These are phyloP conservation scores for Fusarium sp. DNA, from an alignment of 2,329 filamentous ascomycete species.

Conservation along the genomic window DNA sequence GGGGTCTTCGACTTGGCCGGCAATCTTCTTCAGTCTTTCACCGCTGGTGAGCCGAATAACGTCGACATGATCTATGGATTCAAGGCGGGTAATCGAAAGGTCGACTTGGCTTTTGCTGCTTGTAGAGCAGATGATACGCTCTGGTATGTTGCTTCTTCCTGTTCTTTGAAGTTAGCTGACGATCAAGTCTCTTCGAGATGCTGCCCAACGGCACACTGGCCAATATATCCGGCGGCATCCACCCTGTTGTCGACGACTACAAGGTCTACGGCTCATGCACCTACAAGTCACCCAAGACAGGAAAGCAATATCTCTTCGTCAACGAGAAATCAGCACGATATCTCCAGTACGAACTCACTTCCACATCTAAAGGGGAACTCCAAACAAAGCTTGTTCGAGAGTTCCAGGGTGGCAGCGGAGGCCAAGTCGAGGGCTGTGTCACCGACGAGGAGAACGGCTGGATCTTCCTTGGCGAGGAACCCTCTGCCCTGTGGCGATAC, in stretches of 20 bases:
- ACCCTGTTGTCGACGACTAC: conserved; percentile 57
- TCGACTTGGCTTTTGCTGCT: conserved; percentile 61
- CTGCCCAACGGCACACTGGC: conserved; percentile 55
- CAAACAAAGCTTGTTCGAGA: conserved; percentile 59
- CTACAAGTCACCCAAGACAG: conserved; percentile 57
- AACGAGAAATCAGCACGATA: conserved; percentile 64
- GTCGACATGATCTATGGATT: conserved; percentile 64
- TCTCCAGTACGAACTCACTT: conserved; percentile 61
- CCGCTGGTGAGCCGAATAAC: conserved; percentile 61
- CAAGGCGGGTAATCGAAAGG: conserved; percentile 51
- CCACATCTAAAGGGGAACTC: conserved; percentile 52
- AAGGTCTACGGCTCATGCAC: conserved; percentile 62
- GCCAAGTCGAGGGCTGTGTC: conserved; percentile 65
- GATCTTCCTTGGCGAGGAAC: conserved; percentile 63
- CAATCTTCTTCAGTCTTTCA: conserved; percentile 56
- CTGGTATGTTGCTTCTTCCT: conserved; percentile 50
- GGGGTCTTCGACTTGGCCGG: conserved; percentile 60
- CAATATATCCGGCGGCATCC: conserved; percentile 55
- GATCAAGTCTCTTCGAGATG: conserved; percentile 58
- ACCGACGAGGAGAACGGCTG: conserved; percentile 60
- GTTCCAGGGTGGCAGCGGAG: conserved; percentile 60
- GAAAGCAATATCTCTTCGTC: conserved; percentile 63
- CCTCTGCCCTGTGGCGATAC: conserved; percentile 61
- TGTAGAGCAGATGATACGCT: conserved; percentile 62
- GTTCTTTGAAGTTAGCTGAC: conserved; percentile 3